These are phyloP conservation scores for Artemisia annua DNA, from an alignment of 129 eudicot genomes.

Conservation along the genomic window DNA sequence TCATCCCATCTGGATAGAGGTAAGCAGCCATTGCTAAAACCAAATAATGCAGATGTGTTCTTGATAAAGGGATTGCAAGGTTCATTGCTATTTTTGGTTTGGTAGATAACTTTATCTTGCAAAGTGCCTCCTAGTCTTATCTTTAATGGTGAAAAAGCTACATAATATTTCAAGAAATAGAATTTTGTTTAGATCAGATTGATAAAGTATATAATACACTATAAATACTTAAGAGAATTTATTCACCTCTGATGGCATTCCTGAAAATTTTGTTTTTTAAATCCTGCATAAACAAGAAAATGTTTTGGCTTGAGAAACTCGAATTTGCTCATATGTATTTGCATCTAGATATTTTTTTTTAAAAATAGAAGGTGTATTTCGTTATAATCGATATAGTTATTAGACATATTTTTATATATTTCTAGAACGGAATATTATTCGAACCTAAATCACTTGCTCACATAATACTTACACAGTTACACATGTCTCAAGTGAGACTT, in stretches of 20 bases:
- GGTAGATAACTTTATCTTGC: conserved; percentile 72
- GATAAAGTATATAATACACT: neutral
- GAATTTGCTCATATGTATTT: no score
- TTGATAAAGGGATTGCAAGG: conserved; percentile 59
- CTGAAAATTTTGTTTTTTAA: conserved; percentile 52
- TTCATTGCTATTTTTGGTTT: conserved; percentile 43
- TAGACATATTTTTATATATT: no score
- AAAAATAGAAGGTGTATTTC: no score
- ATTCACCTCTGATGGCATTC: conserved; percentile 70
- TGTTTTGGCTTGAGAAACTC: no score
- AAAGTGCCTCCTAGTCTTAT: conserved; percentile 92
- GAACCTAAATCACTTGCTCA: no score
- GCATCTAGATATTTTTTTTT: no score
- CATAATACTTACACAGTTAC: no score
- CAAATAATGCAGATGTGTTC: conserved; percentile 50
- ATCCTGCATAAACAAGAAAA: conserved; percentile 53
- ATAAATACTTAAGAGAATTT: neutral
- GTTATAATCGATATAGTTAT: no score
- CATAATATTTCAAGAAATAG: conserved; percentile 11
- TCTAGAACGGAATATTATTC: no score
- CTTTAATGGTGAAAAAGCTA: conserved; percentile 90
- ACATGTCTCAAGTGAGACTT: no score
- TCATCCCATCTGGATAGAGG: conserved; percentile 83
- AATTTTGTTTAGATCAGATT: neutral
- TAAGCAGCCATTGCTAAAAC: conserved; percentile 63